Evolutionary conservation across 1,284 basidiomycete genomes (phyloP), one percentile per base, ranked within the genome.

Genomic region (Sporisorium reilianum): DNA sequence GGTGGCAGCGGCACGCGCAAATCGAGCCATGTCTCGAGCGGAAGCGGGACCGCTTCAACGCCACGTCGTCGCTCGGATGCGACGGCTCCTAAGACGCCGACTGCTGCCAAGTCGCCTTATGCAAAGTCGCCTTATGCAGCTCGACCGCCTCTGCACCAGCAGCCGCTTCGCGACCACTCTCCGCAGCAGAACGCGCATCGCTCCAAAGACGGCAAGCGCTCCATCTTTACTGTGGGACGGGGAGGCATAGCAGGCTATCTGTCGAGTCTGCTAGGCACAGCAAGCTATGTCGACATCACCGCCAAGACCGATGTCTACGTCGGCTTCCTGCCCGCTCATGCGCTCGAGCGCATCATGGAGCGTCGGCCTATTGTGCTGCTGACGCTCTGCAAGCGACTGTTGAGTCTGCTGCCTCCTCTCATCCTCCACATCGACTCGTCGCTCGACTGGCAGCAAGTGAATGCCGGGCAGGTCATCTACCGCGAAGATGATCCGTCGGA

Each of bases 241-340:
- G 96, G 96, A 60, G 96, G 97, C 0, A 96, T 99, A 58, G 96
- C 96, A 2, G 97, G 97, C 5, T 99, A 99, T 85, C 88, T 99
- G n/a, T 93, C 95, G 16, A 95, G 95, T 0, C 88, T 99, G 5
- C 93, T 93, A 68, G 92, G 91, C 64, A 93, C 93, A 38, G 91
- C 95, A 18, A 96, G 94, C 7, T 99, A 97, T 84, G 95, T 98
- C 46, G 94, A 96, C 84, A 97, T 99, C 78, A 91, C 89, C 46
- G 95, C 97, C 8, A 98, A 97, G 87, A 98, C 95, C 0, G 96
- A 99, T 85, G 92, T 91, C 11, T 99, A 96, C 79, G 96, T 99
- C 62, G 96, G 96, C 0, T 96, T 95, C 85, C 86, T 99, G 26
- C 93, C 97, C 0, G 90, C 93, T 2, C 89, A 91, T 80, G 92